Evolutionary conservation across 1,284 basidiomycete genomes (phyloP), one percentile per base, ranked within the genome.

Genomic region (Boletus nobilissimus): DNA sequence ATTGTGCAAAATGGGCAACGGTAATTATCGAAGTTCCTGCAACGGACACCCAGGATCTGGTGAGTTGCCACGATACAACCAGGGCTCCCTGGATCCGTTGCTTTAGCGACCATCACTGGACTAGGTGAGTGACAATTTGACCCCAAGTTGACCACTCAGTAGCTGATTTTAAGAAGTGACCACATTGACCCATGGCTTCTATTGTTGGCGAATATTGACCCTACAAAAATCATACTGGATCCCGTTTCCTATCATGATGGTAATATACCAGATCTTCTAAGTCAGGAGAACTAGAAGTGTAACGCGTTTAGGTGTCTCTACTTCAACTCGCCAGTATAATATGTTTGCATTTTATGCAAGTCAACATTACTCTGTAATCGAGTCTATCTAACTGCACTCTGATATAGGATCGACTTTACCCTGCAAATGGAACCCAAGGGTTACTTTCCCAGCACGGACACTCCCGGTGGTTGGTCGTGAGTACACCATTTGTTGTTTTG

Each of bases 141-240:
- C n/a, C n/a, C n/a, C n/a, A n/a, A n/a, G n/a, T n/a, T n/a, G n/a
- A n/a, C n/a, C n/a, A n/a, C n/a, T n/a, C n/a, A n/a, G n/a, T n/a
- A n/a, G n/a, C n/a, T n/a, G n/a, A n/a, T n/a, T n/a, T n/a, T n/a
- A n/a, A n/a, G 11, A 29, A 84, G 83, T 83, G 24, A 83, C 77
- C 3, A 77, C 72, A 14, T 36, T 82, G n/a, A 76, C 74, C 13
- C 82, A 84, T 13, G 72, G 74, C 3, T 83, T 84, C 63, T 81
- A 77, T 67, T 83, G 81, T 74, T 84, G 82, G 83, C 68, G 78
- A 63, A 81, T 84, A 74, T 75, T 40, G 24, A 60, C 66, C 22
- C 60, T 83, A 34, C 54, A 51, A 14, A 64, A 24, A 54, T 77
- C n/a, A 3, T n/a, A 24, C 22, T 14, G 73, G 29, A 13, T 84